Conservation (phyloP, 1,139 yeast genomes). For the Arxiozyma slooffiae region DNA sequence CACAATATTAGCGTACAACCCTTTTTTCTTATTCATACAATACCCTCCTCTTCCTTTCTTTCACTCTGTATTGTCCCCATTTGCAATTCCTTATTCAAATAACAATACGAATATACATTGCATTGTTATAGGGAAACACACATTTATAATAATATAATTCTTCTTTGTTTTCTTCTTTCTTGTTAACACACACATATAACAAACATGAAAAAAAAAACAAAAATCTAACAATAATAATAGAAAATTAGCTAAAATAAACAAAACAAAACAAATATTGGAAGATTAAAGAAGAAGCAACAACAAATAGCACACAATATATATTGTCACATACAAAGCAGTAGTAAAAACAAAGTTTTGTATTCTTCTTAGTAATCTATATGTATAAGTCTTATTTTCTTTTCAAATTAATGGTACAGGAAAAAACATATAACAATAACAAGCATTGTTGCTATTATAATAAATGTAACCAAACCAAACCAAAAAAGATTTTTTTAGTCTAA, state of each 20-base stretch:
- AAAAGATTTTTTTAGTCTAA: neutral
- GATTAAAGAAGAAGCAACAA: neutral
- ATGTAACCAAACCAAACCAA: neutral
- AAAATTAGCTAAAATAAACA: neutral
- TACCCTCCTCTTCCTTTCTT: neutral
- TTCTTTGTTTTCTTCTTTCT: neutral
- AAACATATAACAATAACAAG: neutral
- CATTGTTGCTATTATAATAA: neutral
- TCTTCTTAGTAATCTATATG: neutral
- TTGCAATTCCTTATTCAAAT: neutral
- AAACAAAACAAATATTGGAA: neutral
- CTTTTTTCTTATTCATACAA: neutral
- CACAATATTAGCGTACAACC: no score
- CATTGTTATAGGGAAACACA: neutral
- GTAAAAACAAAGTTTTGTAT: neutral
- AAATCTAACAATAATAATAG: neutral
- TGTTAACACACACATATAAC: neutral
- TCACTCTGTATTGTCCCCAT: neutral
- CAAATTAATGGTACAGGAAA: neutral
- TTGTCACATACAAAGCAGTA: neutral
- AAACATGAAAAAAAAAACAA: no score
- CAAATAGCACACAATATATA: neutral
- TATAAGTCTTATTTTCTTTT: neutral
- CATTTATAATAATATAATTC: no score
- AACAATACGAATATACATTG: no score